phyloP scores from a whole-genome alignment of 495 filamentous ascomycete species.

The Chaetomium cochliodes region DNA sequence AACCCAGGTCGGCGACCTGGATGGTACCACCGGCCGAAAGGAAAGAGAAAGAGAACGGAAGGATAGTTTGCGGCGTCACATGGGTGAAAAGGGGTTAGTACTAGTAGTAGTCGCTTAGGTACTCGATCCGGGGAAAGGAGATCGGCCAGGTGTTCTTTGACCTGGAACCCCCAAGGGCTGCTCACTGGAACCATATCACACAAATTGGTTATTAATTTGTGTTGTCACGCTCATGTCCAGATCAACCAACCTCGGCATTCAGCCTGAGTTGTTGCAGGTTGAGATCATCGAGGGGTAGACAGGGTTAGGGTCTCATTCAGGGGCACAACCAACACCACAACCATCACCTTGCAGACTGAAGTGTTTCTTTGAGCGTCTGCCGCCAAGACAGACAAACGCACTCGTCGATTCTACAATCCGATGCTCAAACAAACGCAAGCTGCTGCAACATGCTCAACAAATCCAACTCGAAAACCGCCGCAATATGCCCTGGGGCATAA shows the following conservation, averaged over 20 bases:
- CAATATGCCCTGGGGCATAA: not conserved
- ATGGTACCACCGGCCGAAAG: no score
- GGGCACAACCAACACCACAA: not conserved
- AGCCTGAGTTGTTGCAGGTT: not conserved
- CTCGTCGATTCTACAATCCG: not conserved
- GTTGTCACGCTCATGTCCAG: not conserved
- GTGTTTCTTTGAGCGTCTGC: no score
- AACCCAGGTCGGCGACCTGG: no score
- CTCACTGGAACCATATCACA: not conserved
- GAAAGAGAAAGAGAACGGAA: no score
- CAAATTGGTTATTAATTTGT: constrained; percentile 1
- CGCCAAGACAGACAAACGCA: not conserved
- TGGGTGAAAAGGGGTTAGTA: not conserved
- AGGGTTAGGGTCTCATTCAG: not conserved
- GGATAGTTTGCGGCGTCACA: no score
- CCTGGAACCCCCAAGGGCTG: not conserved
- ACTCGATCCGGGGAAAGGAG: not conserved
- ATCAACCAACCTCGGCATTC: not conserved
- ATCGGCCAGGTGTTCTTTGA: not conserved
- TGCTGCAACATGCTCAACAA: not conserved
- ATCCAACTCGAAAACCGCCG: constrained; percentile 1
- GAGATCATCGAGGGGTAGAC: not conserved
- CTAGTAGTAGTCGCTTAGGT: not conserved
- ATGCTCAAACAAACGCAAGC: constrained; percentile 4
- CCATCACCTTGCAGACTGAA: not conserved